Conservation (phyloP, 2,329 filamentous ascomycete species). For the Massarina eburnea region DNA sequence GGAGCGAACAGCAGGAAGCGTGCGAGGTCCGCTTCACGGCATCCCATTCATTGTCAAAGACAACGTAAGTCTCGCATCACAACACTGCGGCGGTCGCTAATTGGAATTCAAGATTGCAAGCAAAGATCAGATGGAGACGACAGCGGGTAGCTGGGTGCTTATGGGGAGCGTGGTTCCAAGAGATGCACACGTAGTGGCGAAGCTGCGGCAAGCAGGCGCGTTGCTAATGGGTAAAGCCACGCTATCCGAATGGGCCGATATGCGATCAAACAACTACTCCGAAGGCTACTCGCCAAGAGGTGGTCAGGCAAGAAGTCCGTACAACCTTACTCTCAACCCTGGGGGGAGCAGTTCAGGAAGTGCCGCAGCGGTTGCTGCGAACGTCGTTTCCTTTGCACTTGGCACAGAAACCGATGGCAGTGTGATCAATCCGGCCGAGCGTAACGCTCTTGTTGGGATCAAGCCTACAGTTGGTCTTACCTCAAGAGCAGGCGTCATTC, state of each 20-base stretch:
- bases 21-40: conserved; percentile 70
- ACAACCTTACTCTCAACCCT: conserved; percentile 68
- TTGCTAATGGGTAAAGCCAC: conserved; percentile 71
- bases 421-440: conserved; percentile 70
- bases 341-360: conserved; percentile 70
- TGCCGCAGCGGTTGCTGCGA: conserved; percentile 65
- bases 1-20: conserved; percentile 58
- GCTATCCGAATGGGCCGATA: conserved; percentile 69
- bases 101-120: conserved; percentile 40
- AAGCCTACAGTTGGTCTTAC: conserved; percentile 76
- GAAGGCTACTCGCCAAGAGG: conserved; percentile 38
- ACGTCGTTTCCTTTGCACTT: conserved; percentile 64
- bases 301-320: conserved; percentile 49
- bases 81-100: no score
- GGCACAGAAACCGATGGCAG: conserved; percentile 73
- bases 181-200: conserved; percentile 66
- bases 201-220: conserved; percentile 66
- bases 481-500: conserved; percentile 60
- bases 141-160: conserved; percentile 69
- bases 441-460: conserved; percentile 70
- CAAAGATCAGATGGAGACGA: conserved; percentile 72
- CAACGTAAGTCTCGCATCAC: conserved; percentile 11
- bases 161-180: conserved; percentile 66
- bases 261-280: conserved; percentile 37
- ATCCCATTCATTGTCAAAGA: conserved; percentile 78